These are phyloP conservation scores for Zymoseptoria pseudotritici DNA, from an alignment of 2,329 filamentous ascomycete species.

Conservation along the genomic window DNA sequence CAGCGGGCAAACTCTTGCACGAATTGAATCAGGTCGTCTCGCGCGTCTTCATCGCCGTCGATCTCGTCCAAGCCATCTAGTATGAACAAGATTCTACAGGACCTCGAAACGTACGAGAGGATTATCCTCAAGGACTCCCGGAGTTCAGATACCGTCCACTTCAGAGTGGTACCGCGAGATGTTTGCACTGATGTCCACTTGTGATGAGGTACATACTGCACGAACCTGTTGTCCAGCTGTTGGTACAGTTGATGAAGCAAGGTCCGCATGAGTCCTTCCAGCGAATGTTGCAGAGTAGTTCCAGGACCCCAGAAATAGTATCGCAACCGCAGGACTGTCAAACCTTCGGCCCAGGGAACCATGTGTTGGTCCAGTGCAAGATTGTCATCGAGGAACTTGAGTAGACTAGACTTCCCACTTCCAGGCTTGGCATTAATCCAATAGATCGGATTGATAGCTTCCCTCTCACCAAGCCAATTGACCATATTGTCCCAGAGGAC, in stretches of 20 bases:
- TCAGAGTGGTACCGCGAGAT: neutral
- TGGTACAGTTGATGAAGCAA: neutral
- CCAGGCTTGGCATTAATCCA: slow-evolving; percentile 5
- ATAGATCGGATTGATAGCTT: neutral
- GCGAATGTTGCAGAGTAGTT: neutral
- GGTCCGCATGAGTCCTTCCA: slow-evolving; percentile 1
- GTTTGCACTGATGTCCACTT: neutral
- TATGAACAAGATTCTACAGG: neutral
- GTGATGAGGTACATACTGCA: neutral
- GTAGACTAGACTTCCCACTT: slow-evolving; percentile 2
- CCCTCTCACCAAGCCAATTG: neutral
- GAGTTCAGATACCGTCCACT: slow-evolving; percentile 1
- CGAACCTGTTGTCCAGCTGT: neutral
- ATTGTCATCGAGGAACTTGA: slow-evolving; percentile 1
- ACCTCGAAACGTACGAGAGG: neutral
- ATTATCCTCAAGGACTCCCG: neutral
- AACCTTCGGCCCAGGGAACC: neutral
- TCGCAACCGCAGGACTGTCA: neutral
- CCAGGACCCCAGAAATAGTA: slow-evolving; percentile 5
- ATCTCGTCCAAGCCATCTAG: slow-evolving; percentile 3
- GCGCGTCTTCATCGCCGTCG: slow-evolving; percentile 1
- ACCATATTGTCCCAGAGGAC: slow-evolving; percentile 1
- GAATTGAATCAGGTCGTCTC: slow-evolving; percentile 1
- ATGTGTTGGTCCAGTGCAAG: neutral
- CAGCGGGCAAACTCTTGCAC: neutral